A percentile compares a stretch with the other conserved stretches of the same genome.
Evolutionary conservation across 495 filamentous ascomycete species (phyloP).

Genomic region (Trichoderma parareesei): DNA sequence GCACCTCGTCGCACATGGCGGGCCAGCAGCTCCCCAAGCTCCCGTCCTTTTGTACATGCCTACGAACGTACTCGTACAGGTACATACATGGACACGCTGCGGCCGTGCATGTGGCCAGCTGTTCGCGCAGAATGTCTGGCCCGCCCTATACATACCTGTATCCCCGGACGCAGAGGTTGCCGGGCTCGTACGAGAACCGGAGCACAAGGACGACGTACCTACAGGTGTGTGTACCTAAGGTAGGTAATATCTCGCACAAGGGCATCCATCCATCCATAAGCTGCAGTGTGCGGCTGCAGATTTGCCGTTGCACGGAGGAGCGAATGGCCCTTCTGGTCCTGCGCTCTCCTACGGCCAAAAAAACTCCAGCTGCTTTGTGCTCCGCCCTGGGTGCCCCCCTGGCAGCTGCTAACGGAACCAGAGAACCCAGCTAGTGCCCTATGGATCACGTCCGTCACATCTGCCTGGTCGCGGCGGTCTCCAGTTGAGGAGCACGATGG

Average conservation of each 20-base stretch:
- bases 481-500: not conserved
- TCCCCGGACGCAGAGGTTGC: not conserved
- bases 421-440: not conserved
- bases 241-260: too few species aligned
- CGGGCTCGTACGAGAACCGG: too few species aligned
- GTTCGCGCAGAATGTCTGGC: slow-evolving; percentile 1
- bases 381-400: too few species aligned
- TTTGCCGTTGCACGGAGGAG: not conserved
- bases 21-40: not conserved
- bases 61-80: not conserved
- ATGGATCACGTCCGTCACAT: slow-evolving; percentile 1
- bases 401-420: too few species aligned
- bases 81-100: not conserved
- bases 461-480: not conserved
- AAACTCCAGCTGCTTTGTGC: too few species aligned
- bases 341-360: not conserved
- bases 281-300: too few species aligned
- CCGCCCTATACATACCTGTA: not conserved
- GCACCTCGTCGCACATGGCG: not conserved
- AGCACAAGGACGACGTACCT: too few species aligned
- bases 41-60: not conserved
- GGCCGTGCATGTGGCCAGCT: slow-evolving; percentile 9
- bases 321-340: not conserved
- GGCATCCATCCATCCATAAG: too few species aligned
- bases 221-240: too few species aligned